Evolutionary conservation across 257 asterid genomes (phyloP).

Genomic region (Plectranthus barbatus): DNA sequence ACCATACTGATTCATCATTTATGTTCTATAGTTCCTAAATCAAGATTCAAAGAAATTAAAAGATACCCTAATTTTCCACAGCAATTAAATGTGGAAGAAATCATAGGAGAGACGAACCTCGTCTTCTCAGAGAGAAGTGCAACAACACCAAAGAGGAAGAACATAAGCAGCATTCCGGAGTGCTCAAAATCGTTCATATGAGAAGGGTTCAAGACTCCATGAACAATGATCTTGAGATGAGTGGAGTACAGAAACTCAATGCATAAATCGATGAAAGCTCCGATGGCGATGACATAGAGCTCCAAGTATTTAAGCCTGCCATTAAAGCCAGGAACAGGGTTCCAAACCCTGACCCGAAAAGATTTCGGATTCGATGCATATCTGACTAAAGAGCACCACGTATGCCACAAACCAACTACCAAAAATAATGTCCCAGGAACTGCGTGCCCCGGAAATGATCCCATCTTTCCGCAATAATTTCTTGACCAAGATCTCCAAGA

Average conservation of each 20-base stretch:
- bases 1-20: no score
- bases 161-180: slow-evolving; percentile 96
- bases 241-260: slow-evolving; percentile 82
- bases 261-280: slow-evolving; percentile 77
- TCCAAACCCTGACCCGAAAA: slow-evolving; percentile 78
- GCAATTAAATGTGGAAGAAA: no score
- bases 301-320: slow-evolving; percentile 16
- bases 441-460: slow-evolving; percentile 89
- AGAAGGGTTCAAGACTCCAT: slow-evolving; percentile 75
- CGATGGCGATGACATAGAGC: slow-evolving; percentile 78
- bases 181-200: slow-evolving; percentile 98
- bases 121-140: no score
- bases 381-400: slow-evolving; percentile 73
- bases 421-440: slow-evolving; percentile 90
- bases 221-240: slow-evolving; percentile 70
- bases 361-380: slow-evolving; percentile 57
- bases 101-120: no score
- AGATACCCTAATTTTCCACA: no score
- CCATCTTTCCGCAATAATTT: slow-evolving; percentile 36
- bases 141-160: slow-evolving; percentile 41
- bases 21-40: no score
- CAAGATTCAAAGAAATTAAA: not conserved
- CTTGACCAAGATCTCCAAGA: not conserved
- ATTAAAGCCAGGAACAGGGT: slow-evolving; percentile 62
- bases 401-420: slow-evolving; percentile 81